These are phyloP conservation scores for Cyberlindnera amylophila DNA, from an alignment of 805 yeast species.

Conservation along the genomic window DNA sequence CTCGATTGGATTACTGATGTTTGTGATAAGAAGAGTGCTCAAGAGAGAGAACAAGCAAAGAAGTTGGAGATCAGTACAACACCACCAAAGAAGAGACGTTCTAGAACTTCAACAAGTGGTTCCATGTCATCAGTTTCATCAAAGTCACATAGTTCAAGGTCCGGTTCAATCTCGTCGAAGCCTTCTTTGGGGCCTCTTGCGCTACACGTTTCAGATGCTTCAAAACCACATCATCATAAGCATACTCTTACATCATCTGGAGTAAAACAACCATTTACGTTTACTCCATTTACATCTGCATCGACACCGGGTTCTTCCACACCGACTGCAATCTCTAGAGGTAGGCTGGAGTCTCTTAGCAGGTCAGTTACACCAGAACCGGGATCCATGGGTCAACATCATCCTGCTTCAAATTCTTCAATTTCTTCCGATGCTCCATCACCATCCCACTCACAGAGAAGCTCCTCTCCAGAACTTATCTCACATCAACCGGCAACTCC, in stretches of 20 bases:
- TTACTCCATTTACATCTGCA: no score
- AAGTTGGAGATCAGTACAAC: conserved; percentile 1
- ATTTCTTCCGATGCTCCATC: neutral
- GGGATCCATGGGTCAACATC: no score
- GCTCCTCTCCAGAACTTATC: neutral
- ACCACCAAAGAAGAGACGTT: conserved; percentile 5
- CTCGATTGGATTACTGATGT: conserved; percentile 10
- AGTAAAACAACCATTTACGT: no score
- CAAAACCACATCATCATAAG: no score
- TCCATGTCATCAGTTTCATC: neutral
- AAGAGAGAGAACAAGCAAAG: conserved; percentile 6
- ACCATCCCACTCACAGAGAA: neutral
- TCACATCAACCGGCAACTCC: neutral
- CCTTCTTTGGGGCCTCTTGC: neutral
- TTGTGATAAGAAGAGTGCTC: conserved; percentile 11
- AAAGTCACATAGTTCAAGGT: neutral
- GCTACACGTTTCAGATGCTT: no score
- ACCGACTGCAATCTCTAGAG: no score
- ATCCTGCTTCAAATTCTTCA: neutral
- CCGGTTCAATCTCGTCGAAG: neutral
- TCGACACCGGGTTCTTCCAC: no score
- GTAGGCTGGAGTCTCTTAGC: no score
- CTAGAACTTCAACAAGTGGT: neutral
- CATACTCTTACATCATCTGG: no score
- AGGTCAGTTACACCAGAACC: no score